Evolutionary conservation across 768 basidiomycete species (phyloP).

Genomic region (Leccinum incarnatum): DNA sequence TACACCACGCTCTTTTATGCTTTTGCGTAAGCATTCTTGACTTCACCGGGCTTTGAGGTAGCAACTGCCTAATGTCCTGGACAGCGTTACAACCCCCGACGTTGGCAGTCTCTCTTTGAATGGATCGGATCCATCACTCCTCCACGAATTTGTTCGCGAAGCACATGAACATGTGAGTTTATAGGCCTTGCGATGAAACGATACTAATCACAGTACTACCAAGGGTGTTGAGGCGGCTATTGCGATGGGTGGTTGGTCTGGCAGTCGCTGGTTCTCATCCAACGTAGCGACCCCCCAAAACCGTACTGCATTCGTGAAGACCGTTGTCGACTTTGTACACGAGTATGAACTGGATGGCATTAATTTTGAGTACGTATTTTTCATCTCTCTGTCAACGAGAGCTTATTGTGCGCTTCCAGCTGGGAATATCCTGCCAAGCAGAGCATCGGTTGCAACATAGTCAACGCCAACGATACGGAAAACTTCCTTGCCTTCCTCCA

Average conservation of each 20-base stretch:
- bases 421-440: conserved; percentile 81
- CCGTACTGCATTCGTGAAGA: conserved; percentile 62
- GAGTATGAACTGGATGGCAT: conserved; percentile 58
- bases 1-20: conserved; percentile 65
- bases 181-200: not conserved
- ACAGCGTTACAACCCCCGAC: conserved; percentile 35
- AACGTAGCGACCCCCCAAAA: conserved; percentile 50
- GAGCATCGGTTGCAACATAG: conserved; percentile 70
- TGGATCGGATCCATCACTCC: conserved; percentile 44
- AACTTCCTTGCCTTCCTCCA: conserved; percentile 80
- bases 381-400: not conserved
- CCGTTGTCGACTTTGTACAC: conserved; percentile 44
- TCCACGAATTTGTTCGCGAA: conserved; percentile 55
- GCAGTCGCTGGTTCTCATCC: conserved; percentile 60
- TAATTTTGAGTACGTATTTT: conserved; percentile 30
- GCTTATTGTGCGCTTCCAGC: conserved; percentile 38
- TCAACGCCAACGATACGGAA: conserved; percentile 54
- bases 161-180: conserved; percentile 37
- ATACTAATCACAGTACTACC: not conserved
- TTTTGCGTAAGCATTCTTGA: conserved; percentile 46
- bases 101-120: conserved; percentile 32
- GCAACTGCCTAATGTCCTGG: not conserved
- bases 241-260: conserved; percentile 72
- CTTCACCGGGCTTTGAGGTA: not conserved
- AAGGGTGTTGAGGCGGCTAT: conserved; percentile 57